phyloP scores from a whole-genome alignment of 192 early-diverging fungal species.

The Coemansia sp. region DNA sequence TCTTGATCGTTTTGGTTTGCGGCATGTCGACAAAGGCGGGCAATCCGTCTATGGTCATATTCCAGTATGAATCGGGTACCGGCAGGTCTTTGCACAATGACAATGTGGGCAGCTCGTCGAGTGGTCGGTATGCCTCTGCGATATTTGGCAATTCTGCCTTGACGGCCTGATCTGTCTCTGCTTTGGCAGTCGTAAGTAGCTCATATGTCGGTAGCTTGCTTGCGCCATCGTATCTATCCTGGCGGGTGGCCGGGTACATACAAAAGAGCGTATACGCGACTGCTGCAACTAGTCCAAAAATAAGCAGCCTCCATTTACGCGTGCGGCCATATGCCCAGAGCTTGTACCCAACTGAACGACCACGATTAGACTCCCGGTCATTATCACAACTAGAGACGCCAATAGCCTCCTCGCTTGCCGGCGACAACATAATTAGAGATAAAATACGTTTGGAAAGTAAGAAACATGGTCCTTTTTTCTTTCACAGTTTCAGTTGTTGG shows the following conservation, averaged over 20 bases:
- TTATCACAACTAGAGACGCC: not conserved
- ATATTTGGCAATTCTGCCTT: no score
- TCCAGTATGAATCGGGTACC: constrained; percentile 8
- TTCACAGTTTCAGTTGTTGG: no score
- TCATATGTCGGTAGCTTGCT: not conserved
- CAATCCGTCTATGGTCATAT: not conserved
- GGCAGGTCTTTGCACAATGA: constrained; percentile 16
- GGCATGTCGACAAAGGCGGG: constrained; percentile 17
- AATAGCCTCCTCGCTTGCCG: not conserved
- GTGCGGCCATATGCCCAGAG: not conserved
- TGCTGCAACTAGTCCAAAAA: not conserved
- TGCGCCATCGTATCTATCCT: not conserved
- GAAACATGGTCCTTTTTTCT: no score
- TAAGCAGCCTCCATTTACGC: not conserved
- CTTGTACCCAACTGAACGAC: not conserved
- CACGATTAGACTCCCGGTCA: not conserved
- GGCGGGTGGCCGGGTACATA: not conserved
- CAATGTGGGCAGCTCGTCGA: not conserved
- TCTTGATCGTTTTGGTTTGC: not conserved
- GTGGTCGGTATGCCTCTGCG: no score
- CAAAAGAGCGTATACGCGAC: not conserved
- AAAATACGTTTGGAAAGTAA: not conserved
- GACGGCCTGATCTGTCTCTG: no score
- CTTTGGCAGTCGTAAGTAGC: no score
- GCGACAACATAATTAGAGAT: not conserved